Conservation (phyloP, 176 grass and related monocot genomes). For the Eragrostis curvula region DNA sequence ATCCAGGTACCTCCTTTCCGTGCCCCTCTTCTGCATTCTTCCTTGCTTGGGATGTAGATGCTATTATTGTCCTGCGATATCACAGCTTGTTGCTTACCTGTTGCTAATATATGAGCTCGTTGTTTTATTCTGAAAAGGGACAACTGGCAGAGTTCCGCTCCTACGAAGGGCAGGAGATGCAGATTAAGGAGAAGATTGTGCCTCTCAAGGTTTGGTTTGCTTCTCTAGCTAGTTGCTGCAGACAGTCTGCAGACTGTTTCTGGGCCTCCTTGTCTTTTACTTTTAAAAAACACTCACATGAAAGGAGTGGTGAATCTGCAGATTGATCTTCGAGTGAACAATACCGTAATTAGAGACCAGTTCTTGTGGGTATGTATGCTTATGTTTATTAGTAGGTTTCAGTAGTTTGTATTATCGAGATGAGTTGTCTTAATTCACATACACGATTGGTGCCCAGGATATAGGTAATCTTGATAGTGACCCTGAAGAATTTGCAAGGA, state of each 20-base stretch:
- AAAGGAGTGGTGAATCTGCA: slow-evolving; percentile 40
- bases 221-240: slow-evolving; percentile 7
- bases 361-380: slow-evolving; percentile 80
- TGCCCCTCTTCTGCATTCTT: neutral
- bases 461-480: slow-evolving; percentile 91
- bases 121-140: slow-evolving; percentile 37
- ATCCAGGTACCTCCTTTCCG: slow-evolving; percentile 63
- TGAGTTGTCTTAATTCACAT: neutral
- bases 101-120: neutral
- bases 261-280: neutral
- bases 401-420: neutral
- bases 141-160: slow-evolving; percentile 92
- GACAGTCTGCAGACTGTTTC: neutral
- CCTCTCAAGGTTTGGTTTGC: slow-evolving; percentile 79
- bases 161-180: slow-evolving; percentile 96
- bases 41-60: no score
- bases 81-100: neutral
- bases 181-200: slow-evolving; percentile 89
- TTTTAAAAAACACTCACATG: slow-evolving; percentile 23
- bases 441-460: slow-evolving; percentile 56
- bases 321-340: slow-evolving; percentile 94
- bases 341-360: slow-evolving; percentile 81
- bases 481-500: slow-evolving; percentile 94
- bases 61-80: neutral
- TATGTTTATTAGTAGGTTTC: slow-evolving; percentile 3